phyloP scores from a whole-genome alignment of 257 asterid genomes.

The Plantago major region DNA sequence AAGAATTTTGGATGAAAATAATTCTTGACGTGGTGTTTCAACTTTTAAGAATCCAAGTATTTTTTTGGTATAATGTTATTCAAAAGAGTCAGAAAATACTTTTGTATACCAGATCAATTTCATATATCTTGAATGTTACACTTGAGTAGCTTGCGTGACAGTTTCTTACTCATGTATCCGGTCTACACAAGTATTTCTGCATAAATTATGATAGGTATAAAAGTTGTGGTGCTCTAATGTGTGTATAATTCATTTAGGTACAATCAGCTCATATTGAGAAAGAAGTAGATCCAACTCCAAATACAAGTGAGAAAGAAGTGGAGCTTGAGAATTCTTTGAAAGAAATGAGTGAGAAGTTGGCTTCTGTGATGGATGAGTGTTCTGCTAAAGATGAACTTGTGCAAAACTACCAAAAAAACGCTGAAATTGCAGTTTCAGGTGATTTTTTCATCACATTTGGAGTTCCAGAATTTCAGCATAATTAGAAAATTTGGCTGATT shows the following conservation, averaged over 20 bases:
- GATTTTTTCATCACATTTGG: not conserved
- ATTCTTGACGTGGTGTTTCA: no score
- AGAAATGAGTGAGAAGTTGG: conserved; percentile 51
- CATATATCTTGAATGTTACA: no score
- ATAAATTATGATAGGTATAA: no score
- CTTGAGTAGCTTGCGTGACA: no score
- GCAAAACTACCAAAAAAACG: conserved; percentile 28
- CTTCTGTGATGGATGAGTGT: conserved; percentile 48
- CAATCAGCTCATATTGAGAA: conserved; percentile 36
- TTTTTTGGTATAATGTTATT: no score
- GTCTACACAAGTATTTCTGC: no score
- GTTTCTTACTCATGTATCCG: no score
- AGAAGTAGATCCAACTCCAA: conserved; percentile 18
- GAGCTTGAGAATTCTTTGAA: conserved; percentile 50
- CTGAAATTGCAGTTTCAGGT: conserved; percentile 60
- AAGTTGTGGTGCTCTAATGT: not conserved
- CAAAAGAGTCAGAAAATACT: no score
- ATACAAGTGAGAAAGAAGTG: conserved; percentile 42
- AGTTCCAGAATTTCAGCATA: not conserved
- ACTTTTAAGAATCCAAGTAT: no score
- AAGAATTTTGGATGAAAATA: no score
- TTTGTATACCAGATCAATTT: no score
- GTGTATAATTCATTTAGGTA: conserved; percentile 18
- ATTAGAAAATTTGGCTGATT: not conserved
- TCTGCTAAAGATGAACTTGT: conserved; percentile 53